Evolutionary conservation across 2,329 filamentous ascomycete genomes (phyloP), one percentile per base, ranked within the genome.

Genomic region (Periconia sp.): DNA sequence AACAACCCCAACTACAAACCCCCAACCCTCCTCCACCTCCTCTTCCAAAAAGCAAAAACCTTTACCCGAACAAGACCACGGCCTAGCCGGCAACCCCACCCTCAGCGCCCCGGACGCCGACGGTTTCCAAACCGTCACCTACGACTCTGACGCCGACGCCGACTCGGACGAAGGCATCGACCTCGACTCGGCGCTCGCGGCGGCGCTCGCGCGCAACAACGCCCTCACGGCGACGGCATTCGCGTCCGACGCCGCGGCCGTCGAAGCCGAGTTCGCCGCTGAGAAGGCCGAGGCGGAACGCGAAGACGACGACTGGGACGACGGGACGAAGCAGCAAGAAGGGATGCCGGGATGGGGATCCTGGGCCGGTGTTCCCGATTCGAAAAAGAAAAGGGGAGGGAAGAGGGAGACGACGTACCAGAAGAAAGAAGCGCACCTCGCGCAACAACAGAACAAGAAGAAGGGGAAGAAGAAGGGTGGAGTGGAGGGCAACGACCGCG

Each of bases 341-440:
- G 31, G 6, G 5, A 14, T 99, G 6, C 92, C 92, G 0, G 94
- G 94, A 44, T 99, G 94, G 94, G 94, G 94, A 60, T 87, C 82
- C 66, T 97, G 94, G 94, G 84, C 89, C 6, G 94, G 94, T 57
- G 86, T 97, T 58, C 88, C 85, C 72, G 87, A 13, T 6, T 19
- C 43, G 3, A 85, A 62, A 81, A 85, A 73, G 85, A 85, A 61
- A 82, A 87, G 55, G 83, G 92, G 54, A 90, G 75, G 94, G 97
- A 67, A 85, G 85, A 50, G 92, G 5, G 33, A 37, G 10, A 37
- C 33, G 11, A 37, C 33, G 33, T 74, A 76, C 50, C 85, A 79
- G 31, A 89, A 85, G 68, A 76, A 90, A 56, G 92, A 91, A 37
- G 33, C 33, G 33, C 33, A n/a, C 6, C 33, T 37, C 15, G 8